Percentiles rank a stretch among this genome's conserved stretches.
These are phyloP conservation scores for Colletotrichum zoysiae DNA, from an alignment of 2,329 filamentous ascomycete species.

Conservation along the genomic window DNA sequence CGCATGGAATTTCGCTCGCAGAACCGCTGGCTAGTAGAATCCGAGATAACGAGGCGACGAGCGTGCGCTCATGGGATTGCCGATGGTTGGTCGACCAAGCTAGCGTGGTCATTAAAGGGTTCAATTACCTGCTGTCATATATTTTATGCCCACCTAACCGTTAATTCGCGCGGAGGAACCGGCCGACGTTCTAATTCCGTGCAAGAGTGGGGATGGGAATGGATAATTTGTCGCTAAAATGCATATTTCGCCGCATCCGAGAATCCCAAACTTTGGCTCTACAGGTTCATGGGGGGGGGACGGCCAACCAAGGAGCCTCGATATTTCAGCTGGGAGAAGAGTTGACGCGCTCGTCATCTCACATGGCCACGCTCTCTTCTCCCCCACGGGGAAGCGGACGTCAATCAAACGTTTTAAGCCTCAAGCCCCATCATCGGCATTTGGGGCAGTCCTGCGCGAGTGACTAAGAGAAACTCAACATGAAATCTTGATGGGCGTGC, in stretches of 20 bases:
- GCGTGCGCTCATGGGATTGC: neutral
- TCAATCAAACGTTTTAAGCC: neutral
- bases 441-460: neutral
- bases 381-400: constrained; percentile 18
- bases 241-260: constrained; percentile 5
- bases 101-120: too few relatives aligned
- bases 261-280: neutral
- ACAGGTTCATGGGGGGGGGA: neutral
- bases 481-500: neutral
- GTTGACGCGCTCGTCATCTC: neutral
- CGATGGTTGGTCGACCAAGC: neutral
- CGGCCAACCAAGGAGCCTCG: neutral
- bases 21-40: neutral
- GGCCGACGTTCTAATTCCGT: neutral
- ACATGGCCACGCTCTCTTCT: neutral
- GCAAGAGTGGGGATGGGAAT: neutral
- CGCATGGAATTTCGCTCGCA: neutral
- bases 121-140: constrained; percentile 12
- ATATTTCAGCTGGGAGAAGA: neutral
- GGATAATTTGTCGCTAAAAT: constrained; percentile 15
- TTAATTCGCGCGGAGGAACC: neutral
- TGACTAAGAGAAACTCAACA: constrained; percentile 20
- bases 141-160: neutral
- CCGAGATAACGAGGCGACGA: neutral
- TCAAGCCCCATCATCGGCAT: constrained; percentile 2